Base-by-base conservation (phyloP, 495 filamentous ascomycete genomes). In the Chaetomidium leptoderma region DNA sequence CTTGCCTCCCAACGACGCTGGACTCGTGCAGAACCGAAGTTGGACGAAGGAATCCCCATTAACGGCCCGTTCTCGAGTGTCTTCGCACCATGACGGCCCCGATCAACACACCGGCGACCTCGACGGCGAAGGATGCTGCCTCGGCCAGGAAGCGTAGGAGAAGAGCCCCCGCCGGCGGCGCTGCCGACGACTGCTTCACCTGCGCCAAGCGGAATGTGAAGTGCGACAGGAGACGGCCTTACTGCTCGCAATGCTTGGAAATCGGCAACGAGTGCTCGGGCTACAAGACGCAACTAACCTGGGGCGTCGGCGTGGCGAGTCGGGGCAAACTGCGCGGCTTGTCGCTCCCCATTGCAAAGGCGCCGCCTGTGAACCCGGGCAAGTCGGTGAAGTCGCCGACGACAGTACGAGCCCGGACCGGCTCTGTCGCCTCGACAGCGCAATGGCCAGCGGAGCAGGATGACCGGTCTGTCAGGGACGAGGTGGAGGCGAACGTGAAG, bases 271-370 rank as follows among this genome's bases (percentile, higher is more conserved):
- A 95, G 70, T 98, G 93, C 76, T 91, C 89, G 42, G 93, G 93
- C 59, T 98, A 98, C 78, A 93, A 95, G 75, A 97, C 93, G 21
- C 90, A 91, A 46, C 82, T 98, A 76, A 98, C 93, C 35, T 98
- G 93, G 93, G 93, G 92, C 13, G 88, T 98, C 35, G 93, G 93
- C 24, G 93, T 98, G 60, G 93, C 93, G 37, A 97, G 92, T 70
- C 85, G 93, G 62, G 93, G 93, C 58, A 98, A 98, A 76, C 82
- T 98, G 56, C 82, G 93, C 49, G 93, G 93, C 16, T 72, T 96
- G 57, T 88, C 91, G 42, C 76, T 95, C 23, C 93, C 93, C 19
- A 85, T 98, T 57, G 84, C 86, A 10, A 88, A 87, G 64, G 81
- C 86, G 33, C 78, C 83, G n/a, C 79, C 83, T 1, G 81, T 80